phyloP scores from a whole-genome alignment of 495 filamentous ascomycete species.

The Symbiotaphrina buchneri region DNA sequence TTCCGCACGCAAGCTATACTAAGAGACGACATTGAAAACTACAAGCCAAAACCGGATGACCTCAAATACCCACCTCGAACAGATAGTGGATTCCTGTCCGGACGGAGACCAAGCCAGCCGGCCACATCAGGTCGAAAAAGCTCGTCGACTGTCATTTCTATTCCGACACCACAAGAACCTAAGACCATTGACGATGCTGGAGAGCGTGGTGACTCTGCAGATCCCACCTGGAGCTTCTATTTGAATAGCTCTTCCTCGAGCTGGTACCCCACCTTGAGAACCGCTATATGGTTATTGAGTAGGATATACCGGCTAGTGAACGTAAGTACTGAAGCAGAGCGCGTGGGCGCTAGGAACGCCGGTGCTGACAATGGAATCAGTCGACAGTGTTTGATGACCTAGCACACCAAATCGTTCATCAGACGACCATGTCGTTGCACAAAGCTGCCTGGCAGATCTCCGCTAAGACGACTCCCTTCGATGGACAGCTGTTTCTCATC shows the following conservation, averaged over 20 bases:
- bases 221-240: conserved; percentile 10
- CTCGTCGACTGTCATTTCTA: conserved; percentile 18
- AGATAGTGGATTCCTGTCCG: conserved; percentile 20
- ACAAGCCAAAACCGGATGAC: conserved; percentile 43
- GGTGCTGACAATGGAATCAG: conserved; percentile 10
- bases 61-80: conserved; percentile 39
- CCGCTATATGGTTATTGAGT: conserved; percentile 62
- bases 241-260: conserved; percentile 20
- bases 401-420: conserved; percentile 55
- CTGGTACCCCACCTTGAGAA: conserved; percentile 49
- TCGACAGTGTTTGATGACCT: conserved; percentile 58
- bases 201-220: conserved; percentile 6
- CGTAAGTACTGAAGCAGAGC: conserved; percentile 22
- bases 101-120: conserved; percentile 19
- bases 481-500: conserved; percentile 71
- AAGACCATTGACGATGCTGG: conserved; percentile 26
- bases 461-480: conserved; percentile 27
- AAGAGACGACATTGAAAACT: conserved; percentile 45
- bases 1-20: conserved; percentile 45
- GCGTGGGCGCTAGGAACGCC: background rate
- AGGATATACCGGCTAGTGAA: conserved; percentile 69
- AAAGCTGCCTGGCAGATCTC: conserved; percentile 23
- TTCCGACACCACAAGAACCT: conserved; percentile 26
- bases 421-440: conserved; percentile 44
- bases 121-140: conserved; percentile 14